A percentile compares a stretch with the other conserved stretches of the same genome.
phyloP scores from a whole-genome alignment of 306 rosid species.

The Acacia confusa region DNA sequence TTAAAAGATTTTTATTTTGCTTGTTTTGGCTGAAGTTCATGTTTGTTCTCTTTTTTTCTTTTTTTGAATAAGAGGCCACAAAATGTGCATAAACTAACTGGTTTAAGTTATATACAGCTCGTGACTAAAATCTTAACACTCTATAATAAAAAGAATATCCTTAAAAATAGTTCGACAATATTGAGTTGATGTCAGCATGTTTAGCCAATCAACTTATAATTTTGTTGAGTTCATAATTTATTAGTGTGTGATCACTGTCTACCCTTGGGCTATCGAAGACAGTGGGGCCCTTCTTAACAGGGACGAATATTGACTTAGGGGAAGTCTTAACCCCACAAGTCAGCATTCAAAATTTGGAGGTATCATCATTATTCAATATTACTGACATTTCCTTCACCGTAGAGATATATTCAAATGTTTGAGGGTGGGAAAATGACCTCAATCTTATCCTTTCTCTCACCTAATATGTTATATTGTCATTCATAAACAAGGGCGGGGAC shows the following conservation, averaged over 20 bases:
- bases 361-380: neutral
- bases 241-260: too few species aligned
- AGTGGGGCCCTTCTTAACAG: too few species aligned
- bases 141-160: too few species aligned
- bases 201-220: too few species aligned
- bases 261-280: too few species aligned
- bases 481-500: too few species aligned
- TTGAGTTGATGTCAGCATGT: too few species aligned
- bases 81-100: neutral
- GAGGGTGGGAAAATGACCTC: neutral
- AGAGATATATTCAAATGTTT: neutral
- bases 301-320: neutral
- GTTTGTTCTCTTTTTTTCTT: neutral
- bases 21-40: neutral
- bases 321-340: neutral
- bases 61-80: too few species aligned
- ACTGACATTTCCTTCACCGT: neutral
- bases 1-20: neutral
- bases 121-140: neutral
- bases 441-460: neutral
- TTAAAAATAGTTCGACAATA: too few species aligned
- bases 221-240: too few species aligned
- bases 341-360: neutral
- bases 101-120: too few species aligned
- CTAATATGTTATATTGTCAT: too few species aligned